Evolutionary conservation across 305 asterid species (phyloP).

Genomic region (Vinca major): DNA sequence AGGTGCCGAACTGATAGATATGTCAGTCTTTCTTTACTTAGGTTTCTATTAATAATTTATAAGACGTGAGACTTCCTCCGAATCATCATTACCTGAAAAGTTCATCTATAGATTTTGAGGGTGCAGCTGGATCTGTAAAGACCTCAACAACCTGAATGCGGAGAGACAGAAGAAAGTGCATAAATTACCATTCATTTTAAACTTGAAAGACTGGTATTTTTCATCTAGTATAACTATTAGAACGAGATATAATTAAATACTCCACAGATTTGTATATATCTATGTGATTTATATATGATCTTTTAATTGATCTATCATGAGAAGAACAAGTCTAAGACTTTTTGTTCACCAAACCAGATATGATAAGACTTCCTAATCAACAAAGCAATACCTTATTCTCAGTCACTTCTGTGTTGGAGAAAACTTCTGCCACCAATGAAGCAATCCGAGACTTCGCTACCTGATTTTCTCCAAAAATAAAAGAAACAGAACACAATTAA

Average conservation of each 20-base stretch:
- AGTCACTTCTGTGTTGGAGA: slow-evolving; percentile 67
- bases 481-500: not conserved
- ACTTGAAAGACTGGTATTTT: not conserved
- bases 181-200: not conserved
- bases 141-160: slow-evolving; percentile 70
- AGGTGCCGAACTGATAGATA: not conserved
- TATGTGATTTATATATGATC: too few species aligned
- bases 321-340: not conserved
- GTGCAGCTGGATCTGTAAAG: slow-evolving; percentile 63
- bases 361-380: not conserved
- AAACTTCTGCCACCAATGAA: slow-evolving; percentile 70
- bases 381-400: slow-evolving; percentile 55
- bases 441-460: slow-evolving; percentile 71
- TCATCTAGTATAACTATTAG: not conserved
- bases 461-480: slow-evolving; percentile 24
- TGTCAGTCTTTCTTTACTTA: not conserved
- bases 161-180: not conserved
- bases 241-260: not conserved
- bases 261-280: not conserved
- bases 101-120: slow-evolving; percentile 44
- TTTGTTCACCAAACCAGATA: not conserved
- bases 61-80: not conserved
- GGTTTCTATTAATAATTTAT: not conserved
- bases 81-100: slow-evolving; percentile 50
- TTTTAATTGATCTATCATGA: not conserved